Evolutionary conservation across 768 basidiomycete species (phyloP).

Genomic region (Russula virescens): DNA sequence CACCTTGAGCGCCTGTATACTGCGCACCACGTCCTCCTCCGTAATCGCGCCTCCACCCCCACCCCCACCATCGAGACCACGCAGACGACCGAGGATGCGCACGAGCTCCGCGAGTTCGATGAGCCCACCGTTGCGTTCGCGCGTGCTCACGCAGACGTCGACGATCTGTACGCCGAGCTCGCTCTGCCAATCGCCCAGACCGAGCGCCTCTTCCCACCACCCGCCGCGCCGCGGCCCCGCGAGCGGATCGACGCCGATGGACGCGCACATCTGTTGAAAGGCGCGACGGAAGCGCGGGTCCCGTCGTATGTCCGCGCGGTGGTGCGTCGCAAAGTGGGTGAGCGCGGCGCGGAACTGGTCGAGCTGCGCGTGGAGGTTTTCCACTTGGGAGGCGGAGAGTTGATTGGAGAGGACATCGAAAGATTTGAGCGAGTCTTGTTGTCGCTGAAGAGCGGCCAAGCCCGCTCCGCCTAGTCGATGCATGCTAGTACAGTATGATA

Average conservation of each 20-base stretch:
- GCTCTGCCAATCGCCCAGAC: slow-evolving; percentile 91
- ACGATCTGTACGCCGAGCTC: slow-evolving; percentile 95
- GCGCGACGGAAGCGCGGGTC: slow-evolving; percentile 86
- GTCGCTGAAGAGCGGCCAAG: slow-evolving; percentile 84
- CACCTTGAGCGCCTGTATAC: slow-evolving; percentile 82
- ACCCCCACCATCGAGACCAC: slow-evolving; percentile 48
- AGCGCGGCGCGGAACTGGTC: slow-evolving; percentile 81
- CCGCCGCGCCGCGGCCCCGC: slow-evolving; percentile 81
- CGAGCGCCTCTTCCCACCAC: slow-evolving; percentile 88
- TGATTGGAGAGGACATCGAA: slow-evolving; percentile 78
- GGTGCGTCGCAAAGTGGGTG: slow-evolving; percentile 74
- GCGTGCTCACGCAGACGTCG: slow-evolving; percentile 82
- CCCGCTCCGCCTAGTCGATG: slow-evolving; percentile 77
- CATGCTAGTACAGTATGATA: slow-evolving; percentile 37
- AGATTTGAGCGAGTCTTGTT: slow-evolving; percentile 72
- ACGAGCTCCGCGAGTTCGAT: slow-evolving; percentile 86
- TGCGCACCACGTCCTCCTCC: slow-evolving; percentile 76
- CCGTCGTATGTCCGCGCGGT: slow-evolving; percentile 75
- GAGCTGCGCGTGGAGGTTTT: slow-evolving; percentile 75
- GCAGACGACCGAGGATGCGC: slow-evolving; percentile 66
- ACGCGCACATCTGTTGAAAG: slow-evolving; percentile 94
- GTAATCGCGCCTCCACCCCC: slow-evolving; percentile 59
- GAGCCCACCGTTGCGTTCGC: slow-evolving; percentile 87
- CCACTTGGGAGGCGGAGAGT: slow-evolving; percentile 70
- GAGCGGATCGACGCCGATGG: slow-evolving; percentile 92